Conservation (phyloP, 2,329 filamentous ascomycete genomes). For the Fusarium avenaceum region DNA sequence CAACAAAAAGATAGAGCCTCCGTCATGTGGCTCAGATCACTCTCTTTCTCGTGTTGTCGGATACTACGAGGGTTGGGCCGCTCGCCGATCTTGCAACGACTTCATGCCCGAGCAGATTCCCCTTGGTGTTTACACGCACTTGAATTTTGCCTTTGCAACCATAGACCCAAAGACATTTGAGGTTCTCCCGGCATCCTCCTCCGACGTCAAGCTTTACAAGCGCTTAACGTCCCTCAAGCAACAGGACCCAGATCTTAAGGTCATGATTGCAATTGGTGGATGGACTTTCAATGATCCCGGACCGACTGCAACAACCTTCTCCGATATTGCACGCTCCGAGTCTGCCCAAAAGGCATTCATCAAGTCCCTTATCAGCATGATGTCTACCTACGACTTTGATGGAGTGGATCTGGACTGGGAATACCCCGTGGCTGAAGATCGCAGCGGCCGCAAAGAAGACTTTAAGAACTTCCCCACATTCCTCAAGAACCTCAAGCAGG, state of each 20-base stretch:
- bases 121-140: slow-evolving; percentile 14
- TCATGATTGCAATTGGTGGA: slow-evolving; percentile 58
- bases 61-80: slow-evolving; percentile 23
- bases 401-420: slow-evolving; percentile 51
- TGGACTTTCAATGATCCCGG: slow-evolving; percentile 48
- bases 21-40: slow-evolving; percentile 4
- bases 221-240: slow-evolving; percentile 49
- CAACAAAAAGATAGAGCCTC: slow-evolving; percentile 8
- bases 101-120: slow-evolving; percentile 20
- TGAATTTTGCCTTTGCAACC: slow-evolving; percentile 26
- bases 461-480: slow-evolving; percentile 6
- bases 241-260: slow-evolving; percentile 49
- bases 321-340: neutral
- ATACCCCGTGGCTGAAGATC: slow-evolving; percentile 53
- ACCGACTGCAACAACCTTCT: slow-evolving; percentile 49
- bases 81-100: slow-evolving; percentile 2
- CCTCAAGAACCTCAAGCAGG: slow-evolving; percentile 5
- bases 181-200: neutral
- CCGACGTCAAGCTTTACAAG: neutral
- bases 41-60: slow-evolving; percentile 16
- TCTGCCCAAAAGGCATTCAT: neutral
- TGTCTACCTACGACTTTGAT: slow-evolving; percentile 43
- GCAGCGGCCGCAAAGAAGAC: slow-evolving; percentile 30
- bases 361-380: slow-evolving; percentile 23
- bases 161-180: slow-evolving; percentile 11